phyloP scores from a whole-genome alignment of 208 protist genomes.

The Crithidia expoeki region DNA sequence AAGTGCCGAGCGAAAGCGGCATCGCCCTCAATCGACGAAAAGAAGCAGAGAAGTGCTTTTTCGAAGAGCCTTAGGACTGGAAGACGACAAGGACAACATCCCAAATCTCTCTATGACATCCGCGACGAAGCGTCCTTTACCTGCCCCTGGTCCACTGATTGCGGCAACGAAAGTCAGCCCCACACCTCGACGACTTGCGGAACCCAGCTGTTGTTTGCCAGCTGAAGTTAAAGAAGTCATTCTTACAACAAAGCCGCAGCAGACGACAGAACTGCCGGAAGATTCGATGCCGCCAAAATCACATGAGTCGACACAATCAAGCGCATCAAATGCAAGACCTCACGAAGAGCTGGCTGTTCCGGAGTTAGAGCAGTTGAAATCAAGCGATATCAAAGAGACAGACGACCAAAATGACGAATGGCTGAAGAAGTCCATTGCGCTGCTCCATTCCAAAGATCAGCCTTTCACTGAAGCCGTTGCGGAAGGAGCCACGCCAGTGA shows the following conservation, averaged over 20 bases:
- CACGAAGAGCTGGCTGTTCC: neutral
- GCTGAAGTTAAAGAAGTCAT: neutral
- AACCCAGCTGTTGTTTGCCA: neutral
- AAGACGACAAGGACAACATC: neutral
- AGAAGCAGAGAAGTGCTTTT: slow-evolving; percentile 24
- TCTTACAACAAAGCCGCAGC: neutral
- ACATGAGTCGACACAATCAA: neutral
- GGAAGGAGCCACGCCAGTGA: neutral
- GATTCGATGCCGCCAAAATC: neutral
- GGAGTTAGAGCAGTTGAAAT: neutral
- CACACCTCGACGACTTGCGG: neutral
- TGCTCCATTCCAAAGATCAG: neutral
- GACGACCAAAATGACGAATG: neutral
- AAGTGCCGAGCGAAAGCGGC: slow-evolving; percentile 8
- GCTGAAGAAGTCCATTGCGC: slow-evolving; percentile 4
- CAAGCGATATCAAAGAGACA: neutral
- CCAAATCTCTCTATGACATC: neutral
- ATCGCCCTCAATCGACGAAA: slow-evolving; percentile 12
- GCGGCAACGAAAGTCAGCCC: neutral
- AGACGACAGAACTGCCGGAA: neutral
- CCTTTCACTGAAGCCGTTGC: neutral
- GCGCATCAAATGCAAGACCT: neutral
- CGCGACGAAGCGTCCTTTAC: neutral
- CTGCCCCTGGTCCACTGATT: slow-evolving; percentile 2
- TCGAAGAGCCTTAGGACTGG: slow-evolving; percentile 11